A percentile compares a stretch with the other conserved stretches of the same genome.
Evolutionary conservation across 164 flowering plant species (phyloP).

Genomic region (Stephania japonica): DNA sequence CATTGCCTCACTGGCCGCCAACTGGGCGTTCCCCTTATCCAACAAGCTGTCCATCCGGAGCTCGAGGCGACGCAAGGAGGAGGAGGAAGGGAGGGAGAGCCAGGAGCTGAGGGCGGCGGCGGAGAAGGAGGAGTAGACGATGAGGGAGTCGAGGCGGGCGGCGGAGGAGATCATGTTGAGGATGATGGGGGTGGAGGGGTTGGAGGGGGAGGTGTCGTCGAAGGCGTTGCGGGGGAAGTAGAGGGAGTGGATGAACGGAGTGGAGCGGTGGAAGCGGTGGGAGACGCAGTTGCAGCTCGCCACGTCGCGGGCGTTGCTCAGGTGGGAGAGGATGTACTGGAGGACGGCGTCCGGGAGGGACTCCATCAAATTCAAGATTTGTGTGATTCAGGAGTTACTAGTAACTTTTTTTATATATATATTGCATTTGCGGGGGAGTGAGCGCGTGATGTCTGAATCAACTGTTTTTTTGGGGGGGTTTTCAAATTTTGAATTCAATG

Average conservation of each 20-base stretch:
- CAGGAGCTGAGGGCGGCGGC: slow-evolving; percentile 54
- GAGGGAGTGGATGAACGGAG: slow-evolving; percentile 46
- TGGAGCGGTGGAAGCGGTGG: slow-evolving; percentile 65
- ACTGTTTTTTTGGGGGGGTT: not conserved
- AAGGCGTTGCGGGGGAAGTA: slow-evolving; percentile 70
- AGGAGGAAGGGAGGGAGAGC: slow-evolving; percentile 30
- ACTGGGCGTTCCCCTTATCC: slow-evolving; percentile 20
- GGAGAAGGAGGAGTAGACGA: slow-evolving; percentile 70
- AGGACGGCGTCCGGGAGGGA: slow-evolving; percentile 60
- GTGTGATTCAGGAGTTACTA: too few species aligned
- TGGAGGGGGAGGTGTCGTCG: slow-evolving; percentile 23
- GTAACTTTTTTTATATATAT: too few species aligned
- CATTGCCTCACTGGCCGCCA: slow-evolving; percentile 11
- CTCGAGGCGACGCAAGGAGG: slow-evolving; percentile 70
- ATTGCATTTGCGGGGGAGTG: not conserved
- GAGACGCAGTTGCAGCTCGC: slow-evolving; percentile 67
- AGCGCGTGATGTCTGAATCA: not conserved
- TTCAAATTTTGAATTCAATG: not conserved
- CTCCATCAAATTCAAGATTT: not conserved
- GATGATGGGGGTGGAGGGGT: slow-evolving; percentile 27
- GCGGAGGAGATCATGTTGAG: slow-evolving; percentile 39
- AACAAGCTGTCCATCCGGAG: slow-evolving; percentile 65
- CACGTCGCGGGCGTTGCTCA: slow-evolving; percentile 61
- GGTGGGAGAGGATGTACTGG: slow-evolving; percentile 53
- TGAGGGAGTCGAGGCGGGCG: slow-evolving; percentile 48